phyloP scores from a whole-genome alignment of 768 basidiomycete genomes.

The Guyanaporus albipodus region DNA sequence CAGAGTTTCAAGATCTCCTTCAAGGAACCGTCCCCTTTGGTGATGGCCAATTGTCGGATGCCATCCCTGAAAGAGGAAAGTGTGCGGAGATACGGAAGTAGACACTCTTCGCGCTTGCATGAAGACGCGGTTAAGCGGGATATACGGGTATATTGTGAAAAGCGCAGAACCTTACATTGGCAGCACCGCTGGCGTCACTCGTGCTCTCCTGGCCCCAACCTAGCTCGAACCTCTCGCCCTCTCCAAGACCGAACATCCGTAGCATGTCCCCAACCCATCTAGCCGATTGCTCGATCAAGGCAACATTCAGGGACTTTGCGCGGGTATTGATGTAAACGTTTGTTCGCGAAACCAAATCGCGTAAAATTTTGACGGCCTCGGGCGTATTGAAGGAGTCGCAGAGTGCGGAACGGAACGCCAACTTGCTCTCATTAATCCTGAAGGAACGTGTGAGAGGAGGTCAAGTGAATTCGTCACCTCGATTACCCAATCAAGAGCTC shows the following conservation, averaged over 20 bases:
- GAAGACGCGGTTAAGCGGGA: neutral
- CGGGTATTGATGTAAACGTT: conserved; percentile 84
- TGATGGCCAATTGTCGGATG: conserved; percentile 78
- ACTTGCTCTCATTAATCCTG: conserved; percentile 73
- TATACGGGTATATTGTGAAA: neutral
- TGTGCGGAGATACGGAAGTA: conserved; percentile 85
- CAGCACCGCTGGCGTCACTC: conserved; percentile 32
- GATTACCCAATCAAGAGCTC: conserved; percentile 63
- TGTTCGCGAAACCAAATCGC: conserved; percentile 77
- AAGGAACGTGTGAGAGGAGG: conserved; percentile 1
- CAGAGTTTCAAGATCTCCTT: conserved; percentile 83
- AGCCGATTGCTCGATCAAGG: conserved; percentile 58
- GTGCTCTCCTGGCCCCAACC: conserved; percentile 80
- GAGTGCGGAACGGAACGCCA: conserved; percentile 77
- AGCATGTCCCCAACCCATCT: conserved; percentile 73
- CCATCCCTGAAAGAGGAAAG: conserved; percentile 91
- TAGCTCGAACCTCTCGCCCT: conserved; percentile 60
- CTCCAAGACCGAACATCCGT: conserved; percentile 75
- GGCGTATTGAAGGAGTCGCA: conserved; percentile 99
- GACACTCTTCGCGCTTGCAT: conserved; percentile 69
- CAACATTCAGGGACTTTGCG: conserved; percentile 55
- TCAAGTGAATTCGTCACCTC: neutral
- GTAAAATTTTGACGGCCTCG: conserved; percentile 66
- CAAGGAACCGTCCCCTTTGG: conserved; percentile 56
- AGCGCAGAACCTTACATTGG: conserved; percentile 40